A percentile compares a stretch with the other conserved stretches of the same genome.
phyloP scores from a whole-genome alignment of 768 basidiomycete genomes.

The Suillus tomentosus region DNA sequence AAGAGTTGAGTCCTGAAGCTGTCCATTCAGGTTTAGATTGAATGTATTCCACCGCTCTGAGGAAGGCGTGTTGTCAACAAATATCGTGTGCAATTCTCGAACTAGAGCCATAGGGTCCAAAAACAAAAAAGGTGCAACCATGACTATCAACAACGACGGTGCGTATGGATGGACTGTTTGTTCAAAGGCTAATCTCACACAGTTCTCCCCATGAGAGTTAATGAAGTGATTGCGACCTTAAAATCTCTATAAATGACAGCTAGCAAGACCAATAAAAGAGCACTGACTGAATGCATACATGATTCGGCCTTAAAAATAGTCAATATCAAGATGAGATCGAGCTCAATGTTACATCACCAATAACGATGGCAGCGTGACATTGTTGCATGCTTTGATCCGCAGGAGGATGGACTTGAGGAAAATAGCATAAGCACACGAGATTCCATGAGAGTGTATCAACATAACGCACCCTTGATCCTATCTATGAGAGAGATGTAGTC shows the following conservation, averaged over 20 bases:
- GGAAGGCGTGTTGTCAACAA: slow-evolving; percentile 47
- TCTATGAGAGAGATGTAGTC: slow-evolving; percentile 29
- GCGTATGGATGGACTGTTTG: slow-evolving; percentile 34
- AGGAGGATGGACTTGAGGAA: neutral
- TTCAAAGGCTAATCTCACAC: slow-evolving; percentile 41
- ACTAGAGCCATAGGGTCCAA: slow-evolving; percentile 51
- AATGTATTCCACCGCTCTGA: slow-evolving; percentile 46
- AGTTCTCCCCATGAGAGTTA: slow-evolving; percentile 46
- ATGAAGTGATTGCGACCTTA: slow-evolving; percentile 38
- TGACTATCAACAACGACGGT: slow-evolving; percentile 39
- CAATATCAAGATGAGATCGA: slow-evolving; percentile 5
- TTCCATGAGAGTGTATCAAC: neutral
- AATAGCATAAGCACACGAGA: neutral
- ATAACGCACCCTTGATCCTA: slow-evolving; percentile 24
- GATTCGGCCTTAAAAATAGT: slow-evolving; percentile 28
- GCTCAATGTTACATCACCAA: slow-evolving; percentile 19
- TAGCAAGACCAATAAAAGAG: neutral
- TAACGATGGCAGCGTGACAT: slow-evolving; percentile 24
- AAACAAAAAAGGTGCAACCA: slow-evolving; percentile 48
- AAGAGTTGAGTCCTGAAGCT: slow-evolving; percentile 56
- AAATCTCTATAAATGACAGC: neutral
- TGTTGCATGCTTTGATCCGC: slow-evolving; percentile 4
- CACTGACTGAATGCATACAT: slow-evolving; percentile 34
- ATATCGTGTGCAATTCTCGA: slow-evolving; percentile 46
- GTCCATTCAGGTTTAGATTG: slow-evolving; percentile 43